phyloP scores from a whole-genome alignment of 768 basidiomycete genomes.

The Auriscalpium microsporum region DNA sequence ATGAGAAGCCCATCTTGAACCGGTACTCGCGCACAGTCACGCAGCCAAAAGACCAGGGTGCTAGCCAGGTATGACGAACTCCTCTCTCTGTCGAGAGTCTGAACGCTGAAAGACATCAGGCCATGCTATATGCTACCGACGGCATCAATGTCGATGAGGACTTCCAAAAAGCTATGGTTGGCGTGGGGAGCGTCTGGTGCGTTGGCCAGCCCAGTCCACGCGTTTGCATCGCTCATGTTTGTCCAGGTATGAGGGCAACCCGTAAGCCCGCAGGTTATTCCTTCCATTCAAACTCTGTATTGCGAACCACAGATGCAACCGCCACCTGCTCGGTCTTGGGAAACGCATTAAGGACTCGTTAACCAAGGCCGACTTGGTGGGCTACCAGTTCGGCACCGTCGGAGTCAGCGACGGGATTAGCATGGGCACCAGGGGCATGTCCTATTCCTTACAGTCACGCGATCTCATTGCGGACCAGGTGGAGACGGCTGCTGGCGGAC shows the following conservation, averaged over 20 bases:
- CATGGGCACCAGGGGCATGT: constrained; percentile 93
- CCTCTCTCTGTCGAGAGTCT: neutral
- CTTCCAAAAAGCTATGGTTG: constrained; percentile 95
- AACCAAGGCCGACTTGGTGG: constrained; percentile 60
- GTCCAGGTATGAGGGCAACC: constrained; percentile 94
- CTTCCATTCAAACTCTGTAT: neutral
- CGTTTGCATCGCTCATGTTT: constrained; percentile 12
- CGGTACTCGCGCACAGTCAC: constrained; percentile 77
- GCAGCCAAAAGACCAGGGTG: constrained; percentile 89
- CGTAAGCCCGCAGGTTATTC: constrained; percentile 47
- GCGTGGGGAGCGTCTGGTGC: constrained; percentile 93
- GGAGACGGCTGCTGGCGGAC: constrained; percentile 91
- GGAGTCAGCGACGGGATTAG: constrained; percentile 98
- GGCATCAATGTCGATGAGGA: constrained; percentile 74
- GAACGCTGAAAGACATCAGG: constrained; percentile 37
- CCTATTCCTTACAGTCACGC: constrained; percentile 92
- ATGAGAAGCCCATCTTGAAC: constrained; percentile 33
- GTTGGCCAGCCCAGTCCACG: constrained; percentile 21
- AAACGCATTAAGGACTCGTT: constrained; percentile 82
- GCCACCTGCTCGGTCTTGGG: constrained; percentile 84
- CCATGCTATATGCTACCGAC: constrained; percentile 99
- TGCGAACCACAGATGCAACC: constrained; percentile 68
- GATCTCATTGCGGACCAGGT: constrained; percentile 98
- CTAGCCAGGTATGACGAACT: constrained; percentile 60
- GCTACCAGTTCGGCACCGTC: constrained; percentile 96